Percentiles rank a stretch among this genome's conserved stretches.
Evolutionary conservation across 768 basidiomycete genomes (phyloP).

Genomic region (Suillus plorans): DNA sequence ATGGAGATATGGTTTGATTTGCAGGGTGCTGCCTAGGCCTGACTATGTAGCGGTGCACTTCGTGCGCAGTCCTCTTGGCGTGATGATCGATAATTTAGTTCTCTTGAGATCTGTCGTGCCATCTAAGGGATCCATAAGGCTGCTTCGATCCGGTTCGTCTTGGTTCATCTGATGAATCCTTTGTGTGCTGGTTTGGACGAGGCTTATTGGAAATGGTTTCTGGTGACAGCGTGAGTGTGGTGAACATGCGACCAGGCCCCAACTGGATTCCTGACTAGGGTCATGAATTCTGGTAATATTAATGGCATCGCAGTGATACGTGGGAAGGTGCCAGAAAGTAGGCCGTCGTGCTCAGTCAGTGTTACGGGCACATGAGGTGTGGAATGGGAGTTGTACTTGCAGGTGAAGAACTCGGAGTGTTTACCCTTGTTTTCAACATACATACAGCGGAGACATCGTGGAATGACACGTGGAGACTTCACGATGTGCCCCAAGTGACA

Average conservation of each 20-base stretch:
- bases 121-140: background rate
- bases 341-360: background rate
- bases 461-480: no score
- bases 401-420: no score
- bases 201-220: conserved; percentile 16
- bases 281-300: background rate
- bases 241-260: conserved; percentile 17
- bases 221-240: conserved; percentile 5
- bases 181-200: conserved; percentile 22
- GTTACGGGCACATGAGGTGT: no score
- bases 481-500: no score
- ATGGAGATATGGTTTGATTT: background rate
- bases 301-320: background rate
- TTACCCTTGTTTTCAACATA: no score
- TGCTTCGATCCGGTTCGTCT: conserved; percentile 28
- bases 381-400: no score
- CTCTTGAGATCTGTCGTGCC: no score
- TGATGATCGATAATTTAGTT: background rate
- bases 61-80: background rate
- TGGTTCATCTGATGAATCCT: conserved; percentile 9
- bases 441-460: no score
- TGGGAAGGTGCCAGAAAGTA: background rate
- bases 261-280: background rate
- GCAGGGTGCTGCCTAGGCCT: background rate
- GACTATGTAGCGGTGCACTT: background rate